A percentile compares a stretch with the other conserved stretches of the same genome.
phyloP scores from a whole-genome alignment of 148 eudicot species.

The Fagopyrum esculentum region DNA sequence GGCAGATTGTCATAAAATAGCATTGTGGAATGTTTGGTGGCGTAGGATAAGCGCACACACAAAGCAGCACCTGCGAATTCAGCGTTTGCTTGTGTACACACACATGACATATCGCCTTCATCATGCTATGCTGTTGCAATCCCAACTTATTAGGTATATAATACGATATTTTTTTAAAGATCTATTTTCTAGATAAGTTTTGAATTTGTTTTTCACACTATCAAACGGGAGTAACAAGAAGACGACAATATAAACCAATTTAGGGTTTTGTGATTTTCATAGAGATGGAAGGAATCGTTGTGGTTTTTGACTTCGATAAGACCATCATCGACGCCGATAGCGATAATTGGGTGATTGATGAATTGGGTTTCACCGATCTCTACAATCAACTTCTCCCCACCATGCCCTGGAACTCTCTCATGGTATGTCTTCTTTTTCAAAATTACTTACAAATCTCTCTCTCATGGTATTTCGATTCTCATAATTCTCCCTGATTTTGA shows the following conservation, averaged over 20 bases:
- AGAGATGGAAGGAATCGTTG: slow-evolving; percentile 41
- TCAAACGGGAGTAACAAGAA: not conserved
- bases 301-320: too few relatives aligned
- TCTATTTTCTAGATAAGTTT: too few relatives aligned
- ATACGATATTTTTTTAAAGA: too few relatives aligned
- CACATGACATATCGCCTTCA: not conserved
- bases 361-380: too few relatives aligned
- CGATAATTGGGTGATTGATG: too few relatives aligned
- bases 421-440: slow-evolving; percentile 29
- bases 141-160: not conserved
- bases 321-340: too few relatives aligned
- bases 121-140: not conserved
- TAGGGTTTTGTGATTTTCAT: not conserved
- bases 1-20: not conserved
- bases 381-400: slow-evolving; percentile 27
- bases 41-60: not conserved
- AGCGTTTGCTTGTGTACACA: not conserved
- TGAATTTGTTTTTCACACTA: not conserved
- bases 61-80: not conserved
- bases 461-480: not conserved
- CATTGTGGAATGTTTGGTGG: not conserved
- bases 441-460: not conserved
- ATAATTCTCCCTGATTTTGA: not conserved
- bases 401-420: slow-evolving; percentile 80
- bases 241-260: not conserved